phyloP scores from a whole-genome alignment of 352 stramenopile species.

The Bremia lactucae region DNA sequence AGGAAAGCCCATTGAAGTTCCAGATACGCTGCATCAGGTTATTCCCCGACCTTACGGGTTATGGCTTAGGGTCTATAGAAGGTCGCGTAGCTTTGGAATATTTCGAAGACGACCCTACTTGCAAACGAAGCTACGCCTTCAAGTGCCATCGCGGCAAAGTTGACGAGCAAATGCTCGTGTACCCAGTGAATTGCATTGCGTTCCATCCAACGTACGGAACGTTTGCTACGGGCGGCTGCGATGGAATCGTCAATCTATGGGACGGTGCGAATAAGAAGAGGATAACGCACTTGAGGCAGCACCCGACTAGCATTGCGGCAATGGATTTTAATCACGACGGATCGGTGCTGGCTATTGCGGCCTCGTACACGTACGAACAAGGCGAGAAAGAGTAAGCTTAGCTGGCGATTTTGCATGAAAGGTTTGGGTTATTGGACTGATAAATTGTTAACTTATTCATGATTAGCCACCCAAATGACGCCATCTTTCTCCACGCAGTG shows the following conservation, averaged over 20 bases:
- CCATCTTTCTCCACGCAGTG: constrained; percentile 88
- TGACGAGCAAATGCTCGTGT: constrained; percentile 80
- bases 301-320: constrained; percentile 82
- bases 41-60: constrained; percentile 65
- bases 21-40: constrained; percentile 85
- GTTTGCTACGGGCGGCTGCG: constrained; percentile 93
- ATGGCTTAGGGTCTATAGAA: constrained; percentile 92
- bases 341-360: constrained; percentile 87
- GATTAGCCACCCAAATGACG: constrained; percentile 85
- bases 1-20: constrained; percentile 83
- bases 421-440: constrained; percentile 1
- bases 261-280: constrained; percentile 95
- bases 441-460: constrained; percentile 1
- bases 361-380: constrained; percentile 96
- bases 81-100: constrained; percentile 96
- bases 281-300: constrained; percentile 75
- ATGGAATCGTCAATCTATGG: constrained; percentile 90
- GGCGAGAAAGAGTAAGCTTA: constrained; percentile 88
- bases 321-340: constrained; percentile 93
- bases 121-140: constrained; percentile 91
- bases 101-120: constrained; percentile 51
- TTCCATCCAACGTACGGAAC: constrained; percentile 92
- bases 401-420: neutral
- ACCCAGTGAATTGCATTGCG: constrained; percentile 92
- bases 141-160: constrained; percentile 94